A percentile compares a stretch with the other conserved stretches of the same genome.
These are phyloP conservation scores for Chlorella sp. DNA, from an alignment of 139 green algal species.

Conservation along the genomic window DNA sequence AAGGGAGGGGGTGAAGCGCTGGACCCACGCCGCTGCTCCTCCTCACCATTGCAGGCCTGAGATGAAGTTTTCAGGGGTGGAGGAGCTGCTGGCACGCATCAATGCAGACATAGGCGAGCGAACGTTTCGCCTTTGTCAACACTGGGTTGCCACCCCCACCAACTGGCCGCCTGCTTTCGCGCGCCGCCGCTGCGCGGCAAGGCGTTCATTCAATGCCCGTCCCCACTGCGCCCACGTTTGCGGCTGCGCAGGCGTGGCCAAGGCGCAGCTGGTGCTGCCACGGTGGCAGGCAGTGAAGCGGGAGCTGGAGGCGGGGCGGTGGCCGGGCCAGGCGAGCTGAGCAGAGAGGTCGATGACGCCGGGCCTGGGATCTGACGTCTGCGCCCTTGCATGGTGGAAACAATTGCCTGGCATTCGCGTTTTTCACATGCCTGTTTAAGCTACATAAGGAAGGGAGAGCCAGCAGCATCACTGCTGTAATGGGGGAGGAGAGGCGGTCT, in stretches of 20 bases:
- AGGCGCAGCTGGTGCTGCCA: conserved; percentile 22
- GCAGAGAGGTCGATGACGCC: too few species aligned
- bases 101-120: conserved; percentile 71
- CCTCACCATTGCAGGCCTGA: conserved; percentile 61
- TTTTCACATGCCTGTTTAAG: too few species aligned
- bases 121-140: too few species aligned
- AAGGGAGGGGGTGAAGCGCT: background rate
- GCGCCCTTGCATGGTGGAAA: too few species aligned
- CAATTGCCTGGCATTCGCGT: too few species aligned
- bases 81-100: conserved; percentile 74
- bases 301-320: conserved; percentile 16
- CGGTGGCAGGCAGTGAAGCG: conserved; percentile 3
- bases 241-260: background rate
- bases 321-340: too few species aligned
- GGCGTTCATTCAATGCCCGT: background rate
- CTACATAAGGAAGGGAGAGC: too few species aligned
- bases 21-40: background rate
- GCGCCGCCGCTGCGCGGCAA: conserved; percentile 33
- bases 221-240: background rate
- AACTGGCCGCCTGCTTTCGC: too few species aligned
- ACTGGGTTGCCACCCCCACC: too few species aligned
- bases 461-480: too few species aligned
- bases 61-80: conserved; percentile 75
- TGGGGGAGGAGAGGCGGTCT: too few species aligned
- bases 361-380: too few species aligned